Base-by-base conservation (phyloP, 148 eudicot species). In the Chenopodium suecicum region DNA sequence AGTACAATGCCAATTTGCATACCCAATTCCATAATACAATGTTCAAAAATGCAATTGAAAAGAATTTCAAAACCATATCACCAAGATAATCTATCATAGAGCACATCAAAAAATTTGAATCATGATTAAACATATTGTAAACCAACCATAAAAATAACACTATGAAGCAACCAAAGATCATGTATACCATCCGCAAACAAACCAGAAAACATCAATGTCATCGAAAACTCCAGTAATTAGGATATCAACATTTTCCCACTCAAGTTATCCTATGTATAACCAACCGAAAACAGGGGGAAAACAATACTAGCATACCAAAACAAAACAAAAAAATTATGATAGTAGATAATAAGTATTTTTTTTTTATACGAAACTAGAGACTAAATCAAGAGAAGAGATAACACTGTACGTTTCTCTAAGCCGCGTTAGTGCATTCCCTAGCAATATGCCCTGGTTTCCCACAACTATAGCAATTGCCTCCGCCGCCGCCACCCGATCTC, bases 401-500 rank as follows among this genome's bases (percentile, higher is more conserved):
- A 81, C 46, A 47, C 63, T 75, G 66, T 29, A 81, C 83, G 78
- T 74, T 81, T 64, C 78, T 80, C 76, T 74, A 56, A 19, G 4
- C 20, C 62, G 72, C 29, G 75, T 56, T 69, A 48, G 88, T 78
- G 79, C 94, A 91, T 31, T 89, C 90, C 72, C 91, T 84, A 23
- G 94, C 94, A 22, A 86, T 79, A 70, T 90, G 91, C 14, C 91
- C 91, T 9, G 70, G 72, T 19, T 76, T 77, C 0, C 90, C 90
- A 74, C 91, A 89, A 44, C 75, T 81, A 48, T 74, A 89, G 78
- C 91, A 88, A 4, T 84, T 87, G 0, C 88, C 75, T 0, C 85
- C 88, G 1, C 84, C 82, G 8, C 87, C 82, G 1, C 78, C 37
- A 7, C 88, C 44, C 44, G 44, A 80, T 73, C 85, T 54, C 0